A percentile compares a stretch with the other conserved stretches of the same genome.
Conservation (phyloP, 148 eudicot genomes). For the Polygonum aviculare region DNA sequence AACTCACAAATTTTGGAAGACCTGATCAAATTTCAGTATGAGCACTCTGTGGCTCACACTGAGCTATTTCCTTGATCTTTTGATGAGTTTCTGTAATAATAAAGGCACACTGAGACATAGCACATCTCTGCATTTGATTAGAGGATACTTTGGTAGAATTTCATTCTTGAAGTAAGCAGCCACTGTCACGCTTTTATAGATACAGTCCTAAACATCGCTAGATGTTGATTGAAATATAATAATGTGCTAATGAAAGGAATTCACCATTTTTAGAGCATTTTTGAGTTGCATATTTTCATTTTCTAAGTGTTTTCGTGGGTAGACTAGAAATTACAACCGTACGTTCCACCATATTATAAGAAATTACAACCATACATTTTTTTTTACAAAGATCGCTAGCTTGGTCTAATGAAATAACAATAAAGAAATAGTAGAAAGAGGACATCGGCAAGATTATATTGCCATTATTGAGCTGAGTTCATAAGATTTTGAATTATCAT, state of each 20-base stretch:
- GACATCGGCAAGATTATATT: too few species aligned
- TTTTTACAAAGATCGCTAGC: too few species aligned
- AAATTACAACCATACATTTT: too few species aligned
- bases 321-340: too few species aligned
- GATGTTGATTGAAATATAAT: not conserved
- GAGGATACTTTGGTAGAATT: not conserved
- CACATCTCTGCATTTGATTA: not conserved
- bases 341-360: too few species aligned
- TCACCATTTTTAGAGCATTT: not conserved
- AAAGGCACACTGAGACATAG: not conserved
- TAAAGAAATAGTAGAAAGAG: too few species aligned
- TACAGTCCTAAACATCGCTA: not conserved
- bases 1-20: conserved; percentile 13
- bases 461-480: too few species aligned
- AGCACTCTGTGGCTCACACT: not conserved
- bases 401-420: too few species aligned
- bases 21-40: conserved; percentile 11
- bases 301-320: too few species aligned
- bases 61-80: not conserved
- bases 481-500: too few species aligned
- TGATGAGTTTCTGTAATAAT: not conserved
- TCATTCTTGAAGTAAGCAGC: not conserved
- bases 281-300: not conserved
- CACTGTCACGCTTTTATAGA: not conserved
- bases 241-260: not conserved